A percentile compares a stretch with the other conserved stretches of the same genome.
These are phyloP conservation scores for Leccinum griseonigrum DNA, from an alignment of 1,284 basidiomycete genomes.

Conservation along the genomic window DNA sequence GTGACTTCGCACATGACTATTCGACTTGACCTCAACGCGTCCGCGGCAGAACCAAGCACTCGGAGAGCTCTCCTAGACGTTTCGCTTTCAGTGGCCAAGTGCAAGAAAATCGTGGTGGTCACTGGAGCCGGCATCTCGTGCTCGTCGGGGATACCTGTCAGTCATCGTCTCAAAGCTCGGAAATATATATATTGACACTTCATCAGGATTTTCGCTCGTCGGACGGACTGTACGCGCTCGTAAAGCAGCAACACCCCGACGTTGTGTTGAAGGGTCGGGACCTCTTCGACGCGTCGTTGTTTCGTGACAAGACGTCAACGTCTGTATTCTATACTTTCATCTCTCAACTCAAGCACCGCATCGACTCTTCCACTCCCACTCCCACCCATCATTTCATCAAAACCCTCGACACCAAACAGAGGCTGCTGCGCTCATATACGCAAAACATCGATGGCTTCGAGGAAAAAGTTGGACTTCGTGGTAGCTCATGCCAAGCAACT, in stretches of 20 bases:
- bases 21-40: slow-evolving; percentile 52
- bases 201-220: slow-evolving; percentile 85
- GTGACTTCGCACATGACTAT: slow-evolving; percentile 45
- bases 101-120: slow-evolving; percentile 82
- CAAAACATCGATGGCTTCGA: slow-evolving; percentile 97
- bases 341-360: slow-evolving; percentile 81
- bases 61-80: slow-evolving; percentile 63
- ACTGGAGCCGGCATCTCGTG: slow-evolving; percentile 93
- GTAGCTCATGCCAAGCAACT: slow-evolving; percentile 57
- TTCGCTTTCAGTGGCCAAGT: slow-evolving; percentile 75
- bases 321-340: slow-evolving; percentile 95
- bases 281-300: slow-evolving; percentile 85
- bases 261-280: slow-evolving; percentile 85
- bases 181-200: not conserved
- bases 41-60: slow-evolving; percentile 46
- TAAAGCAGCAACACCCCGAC: slow-evolving; percentile 82
- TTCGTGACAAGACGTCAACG: slow-evolving; percentile 82
- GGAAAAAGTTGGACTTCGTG: slow-evolving; percentile 71
- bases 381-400: slow-evolving; percentile 88
- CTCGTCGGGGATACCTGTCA: slow-evolving; percentile 88
- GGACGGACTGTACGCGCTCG: slow-evolving; percentile 85
- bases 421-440: slow-evolving; percentile 86
- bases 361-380: slow-evolving; percentile 79
- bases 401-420: slow-evolving; percentile 80
- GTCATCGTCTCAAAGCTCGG: slow-evolving; percentile 27